Conservation (phyloP, 78 protist genomes). For the Isochrysis galbana region DNA sequence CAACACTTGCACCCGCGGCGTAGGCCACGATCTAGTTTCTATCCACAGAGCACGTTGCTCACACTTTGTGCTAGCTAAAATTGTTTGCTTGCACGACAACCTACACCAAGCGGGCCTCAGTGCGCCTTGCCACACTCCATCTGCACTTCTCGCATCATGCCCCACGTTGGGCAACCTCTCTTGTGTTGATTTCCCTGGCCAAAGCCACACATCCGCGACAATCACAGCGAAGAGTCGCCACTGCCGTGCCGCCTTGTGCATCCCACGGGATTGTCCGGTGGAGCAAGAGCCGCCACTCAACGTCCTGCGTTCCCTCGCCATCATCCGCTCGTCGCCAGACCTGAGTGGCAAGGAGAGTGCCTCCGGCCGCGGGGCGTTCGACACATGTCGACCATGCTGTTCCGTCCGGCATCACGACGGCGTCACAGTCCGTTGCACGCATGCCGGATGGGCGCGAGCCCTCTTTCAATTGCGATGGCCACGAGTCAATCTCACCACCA, state of each 20-base stretch:
- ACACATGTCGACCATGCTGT: neutral
- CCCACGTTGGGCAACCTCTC: neutral
- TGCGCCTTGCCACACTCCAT: too few relatives aligned
- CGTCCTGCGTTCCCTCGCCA: too few relatives aligned
- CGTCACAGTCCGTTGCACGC: neutral
- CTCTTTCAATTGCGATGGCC: neutral
- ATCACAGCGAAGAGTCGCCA: neutral
- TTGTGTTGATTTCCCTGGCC: neutral
- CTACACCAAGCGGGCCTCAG: too few relatives aligned
- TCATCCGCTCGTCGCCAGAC: neutral
- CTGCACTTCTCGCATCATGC: too few relatives aligned
- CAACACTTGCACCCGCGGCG: too few relatives aligned
- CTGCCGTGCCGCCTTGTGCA: neutral
- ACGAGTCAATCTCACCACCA: neutral
- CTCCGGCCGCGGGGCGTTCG: neutral
- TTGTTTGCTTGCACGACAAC: too few relatives aligned
- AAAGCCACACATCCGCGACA: neutral
- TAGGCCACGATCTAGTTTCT: too few relatives aligned
- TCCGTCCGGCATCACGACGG: neutral
- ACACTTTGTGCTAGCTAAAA: too few relatives aligned
- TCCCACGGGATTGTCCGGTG: neutral
- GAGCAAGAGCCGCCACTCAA: neutral
- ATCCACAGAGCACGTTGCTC: too few relatives aligned
- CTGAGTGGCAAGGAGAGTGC: slow-evolving; percentile 14
- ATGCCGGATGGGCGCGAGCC: neutral